Percentiles rank a stretch among this genome's conserved stretches.
Conservation (phyloP, 2,329 filamentous ascomycete genomes). For the Rutstroemia sp. region DNA sequence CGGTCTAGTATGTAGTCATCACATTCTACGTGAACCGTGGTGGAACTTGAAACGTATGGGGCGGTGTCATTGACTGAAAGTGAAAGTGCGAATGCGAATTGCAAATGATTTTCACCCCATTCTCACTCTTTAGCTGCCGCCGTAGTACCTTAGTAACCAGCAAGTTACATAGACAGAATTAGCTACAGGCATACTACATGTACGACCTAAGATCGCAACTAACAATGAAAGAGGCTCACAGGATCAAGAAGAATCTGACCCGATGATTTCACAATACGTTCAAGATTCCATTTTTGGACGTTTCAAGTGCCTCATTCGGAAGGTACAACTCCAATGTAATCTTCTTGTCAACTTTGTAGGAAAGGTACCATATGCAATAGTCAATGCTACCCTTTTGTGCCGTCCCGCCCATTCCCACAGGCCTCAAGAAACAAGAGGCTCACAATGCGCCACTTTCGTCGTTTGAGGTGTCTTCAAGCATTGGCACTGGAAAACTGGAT, state of each 20-base stretch:
- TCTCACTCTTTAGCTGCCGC: too few relatives aligned
- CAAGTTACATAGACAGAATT: not conserved
- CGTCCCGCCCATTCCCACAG: not conserved
- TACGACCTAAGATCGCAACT: too few relatives aligned
- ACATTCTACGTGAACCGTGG: not conserved
- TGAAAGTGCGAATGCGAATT: not conserved
- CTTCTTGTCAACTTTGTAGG: not conserved
- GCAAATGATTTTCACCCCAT: too few relatives aligned
- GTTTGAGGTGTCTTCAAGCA: too few relatives aligned
- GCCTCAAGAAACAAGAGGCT: not conserved
- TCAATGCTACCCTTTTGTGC: not conserved
- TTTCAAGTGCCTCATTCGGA: constrained; percentile 6
- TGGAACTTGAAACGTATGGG: not conserved
- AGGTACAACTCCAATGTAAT: constrained; percentile 1
- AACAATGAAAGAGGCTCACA: constrained; percentile 3
- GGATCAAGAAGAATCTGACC: constrained; percentile 6
- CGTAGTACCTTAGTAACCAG: too few relatives aligned
- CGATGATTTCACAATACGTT: constrained; percentile 3
- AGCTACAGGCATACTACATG: too few relatives aligned
- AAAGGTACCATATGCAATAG: not conserved
- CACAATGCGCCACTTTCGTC: too few relatives aligned
- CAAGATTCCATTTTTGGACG: constrained; percentile 1
- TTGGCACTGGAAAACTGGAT: too few relatives aligned
- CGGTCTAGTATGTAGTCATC: not conserved
- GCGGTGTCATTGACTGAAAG: not conserved